phyloP scores from a whole-genome alignment of 139 green algal species.

The Coelastrella sp. region DNA sequence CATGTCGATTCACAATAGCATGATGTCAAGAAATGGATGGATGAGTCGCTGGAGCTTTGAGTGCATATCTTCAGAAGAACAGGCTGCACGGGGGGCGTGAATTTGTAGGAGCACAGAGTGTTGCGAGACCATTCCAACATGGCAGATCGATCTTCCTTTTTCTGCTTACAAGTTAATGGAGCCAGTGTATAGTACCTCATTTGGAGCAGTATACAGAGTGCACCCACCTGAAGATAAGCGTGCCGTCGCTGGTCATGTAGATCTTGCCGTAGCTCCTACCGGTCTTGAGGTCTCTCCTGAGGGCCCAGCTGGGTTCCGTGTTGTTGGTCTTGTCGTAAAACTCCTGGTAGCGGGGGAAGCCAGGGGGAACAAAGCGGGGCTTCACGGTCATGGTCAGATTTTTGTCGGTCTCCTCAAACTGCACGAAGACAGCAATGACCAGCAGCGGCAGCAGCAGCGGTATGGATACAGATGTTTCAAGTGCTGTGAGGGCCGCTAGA shows the following conservation, averaged over 20 bases:
- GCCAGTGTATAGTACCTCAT: neutral
- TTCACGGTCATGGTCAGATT: slow-evolving; percentile 12
- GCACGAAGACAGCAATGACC: neutral
- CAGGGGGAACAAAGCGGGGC: slow-evolving; percentile 37
- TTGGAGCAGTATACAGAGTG: neutral
- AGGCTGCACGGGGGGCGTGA: neutral
- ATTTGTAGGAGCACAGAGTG: neutral
- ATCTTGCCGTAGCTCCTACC: slow-evolving; percentile 34
- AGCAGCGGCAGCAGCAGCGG: neutral
- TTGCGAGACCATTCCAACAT: neutral
- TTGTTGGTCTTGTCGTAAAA: slow-evolving; percentile 29
- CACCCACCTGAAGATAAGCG: slow-evolving; percentile 36
- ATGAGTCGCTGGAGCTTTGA: neutral
- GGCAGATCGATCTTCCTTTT: neutral
- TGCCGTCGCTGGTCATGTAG: slow-evolving; percentile 20
- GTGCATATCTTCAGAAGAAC: neutral
- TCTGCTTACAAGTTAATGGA: neutral
- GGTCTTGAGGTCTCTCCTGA: slow-evolving; percentile 34
- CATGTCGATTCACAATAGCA: too few relatives aligned
- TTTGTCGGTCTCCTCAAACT: slow-evolving; percentile 30
- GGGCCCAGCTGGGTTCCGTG: slow-evolving; percentile 15
- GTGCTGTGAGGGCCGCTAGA: too few relatives aligned
- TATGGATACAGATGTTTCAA: too few relatives aligned
- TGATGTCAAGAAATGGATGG: neutral
- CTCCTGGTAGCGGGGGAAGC: slow-evolving; percentile 30